phyloP scores from a whole-genome alignment of 805 yeast genomes.

The Saccharomycopsis guyanensis region DNA sequence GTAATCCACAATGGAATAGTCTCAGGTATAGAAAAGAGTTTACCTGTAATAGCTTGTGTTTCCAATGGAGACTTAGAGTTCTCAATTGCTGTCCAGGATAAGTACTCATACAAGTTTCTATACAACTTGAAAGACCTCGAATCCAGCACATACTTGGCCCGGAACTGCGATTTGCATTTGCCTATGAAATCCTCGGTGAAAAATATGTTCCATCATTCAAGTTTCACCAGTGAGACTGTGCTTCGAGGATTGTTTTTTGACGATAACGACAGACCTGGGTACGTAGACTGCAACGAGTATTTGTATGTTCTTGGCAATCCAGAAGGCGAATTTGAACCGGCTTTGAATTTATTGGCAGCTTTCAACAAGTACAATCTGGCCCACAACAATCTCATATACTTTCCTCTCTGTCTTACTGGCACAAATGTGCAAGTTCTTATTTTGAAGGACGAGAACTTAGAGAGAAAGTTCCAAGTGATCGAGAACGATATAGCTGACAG shows the following conservation, averaged over 20 bases:
- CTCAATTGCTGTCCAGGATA: conserved; percentile 10
- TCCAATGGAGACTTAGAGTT: conserved; percentile 8
- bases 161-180: conserved; percentile 2
- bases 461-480: conserved; percentile 6
- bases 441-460: conserved; percentile 13
- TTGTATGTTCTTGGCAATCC: conserved; percentile 4
- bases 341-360: conserved; percentile 12
- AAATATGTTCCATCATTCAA: not conserved
- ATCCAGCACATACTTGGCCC: not conserved
- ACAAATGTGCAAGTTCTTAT: conserved; percentile 13
- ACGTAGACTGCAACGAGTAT: conserved; percentile 15
- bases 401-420: conserved; percentile 10
- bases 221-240: not conserved
- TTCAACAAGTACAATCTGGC: conserved; percentile 15
- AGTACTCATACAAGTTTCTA: conserved; percentile 4
- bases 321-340: conserved; percentile 8
- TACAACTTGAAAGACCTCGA: conserved; percentile 6
- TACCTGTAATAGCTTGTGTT: conserved; percentile 14
- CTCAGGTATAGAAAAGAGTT: conserved; percentile 13
- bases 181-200: not conserved
- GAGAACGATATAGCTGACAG: conserved; percentile 8
- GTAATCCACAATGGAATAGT: conserved; percentile 8
- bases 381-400: conserved; percentile 16
- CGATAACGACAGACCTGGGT: conserved; percentile 11
- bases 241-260: conserved; percentile 16